Conservation (phyloP, 331 rosid species). For the Dryas integrifolia region DNA sequence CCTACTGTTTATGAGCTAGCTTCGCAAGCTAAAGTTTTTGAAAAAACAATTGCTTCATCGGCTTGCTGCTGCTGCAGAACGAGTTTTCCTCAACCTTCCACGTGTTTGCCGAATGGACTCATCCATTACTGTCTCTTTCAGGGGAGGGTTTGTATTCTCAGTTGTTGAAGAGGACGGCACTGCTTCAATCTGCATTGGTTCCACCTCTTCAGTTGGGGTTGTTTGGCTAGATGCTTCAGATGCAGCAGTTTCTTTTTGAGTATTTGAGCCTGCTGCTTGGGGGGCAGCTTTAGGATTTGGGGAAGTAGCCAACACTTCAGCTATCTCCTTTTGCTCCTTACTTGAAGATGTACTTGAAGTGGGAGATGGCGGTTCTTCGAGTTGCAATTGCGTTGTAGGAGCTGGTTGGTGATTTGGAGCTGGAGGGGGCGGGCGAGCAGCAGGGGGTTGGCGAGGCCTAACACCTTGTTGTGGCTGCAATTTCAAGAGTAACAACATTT, state of each 20-base stretch:
- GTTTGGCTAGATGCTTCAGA: constrained; percentile 44
- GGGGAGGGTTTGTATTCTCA: constrained; percentile 45
- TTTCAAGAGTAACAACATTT: constrained; percentile 21
- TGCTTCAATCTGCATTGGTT: constrained; percentile 45
- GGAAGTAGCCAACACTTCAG: constrained; percentile 55
- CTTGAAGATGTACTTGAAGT: constrained; percentile 78
- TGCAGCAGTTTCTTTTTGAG: constrained; percentile 42
- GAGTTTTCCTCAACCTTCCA: constrained; percentile 48
- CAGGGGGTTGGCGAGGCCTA: constrained; percentile 43
- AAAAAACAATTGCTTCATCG: constrained; percentile 29
- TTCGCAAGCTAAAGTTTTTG: constrained; percentile 26
- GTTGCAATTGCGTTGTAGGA: constrained; percentile 37
- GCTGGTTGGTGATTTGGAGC: constrained; percentile 41
- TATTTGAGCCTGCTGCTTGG: constrained; percentile 27
- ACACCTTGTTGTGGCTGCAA: constrained; percentile 51
- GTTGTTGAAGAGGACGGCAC: constrained; percentile 38
- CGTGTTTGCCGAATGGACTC: constrained; percentile 46
- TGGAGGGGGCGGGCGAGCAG: constrained; percentile 44
- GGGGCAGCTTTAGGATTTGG: constrained; percentile 49
- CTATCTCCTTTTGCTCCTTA: constrained; percentile 68
- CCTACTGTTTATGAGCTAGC: constrained; percentile 27
- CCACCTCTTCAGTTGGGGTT: constrained; percentile 39
- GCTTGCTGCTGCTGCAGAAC: constrained; percentile 25
- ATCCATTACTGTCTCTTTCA: constrained; percentile 50
- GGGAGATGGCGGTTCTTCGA: constrained; percentile 81